These are phyloP conservation scores for Populus hybrid DNA, from an alignment of 441 rosid species.

Conservation along the genomic window DNA sequence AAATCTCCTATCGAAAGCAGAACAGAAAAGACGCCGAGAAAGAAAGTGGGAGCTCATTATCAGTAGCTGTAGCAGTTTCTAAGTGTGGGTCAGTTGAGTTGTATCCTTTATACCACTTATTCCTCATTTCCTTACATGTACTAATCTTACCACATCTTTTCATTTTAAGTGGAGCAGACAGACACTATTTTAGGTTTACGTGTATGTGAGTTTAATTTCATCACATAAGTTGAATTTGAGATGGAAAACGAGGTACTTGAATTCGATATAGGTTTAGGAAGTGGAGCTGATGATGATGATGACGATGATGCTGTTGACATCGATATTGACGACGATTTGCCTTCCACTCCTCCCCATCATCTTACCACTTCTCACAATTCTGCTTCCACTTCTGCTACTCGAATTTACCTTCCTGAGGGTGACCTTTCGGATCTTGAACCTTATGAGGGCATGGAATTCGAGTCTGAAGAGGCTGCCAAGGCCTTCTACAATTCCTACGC, in stretches of 20 bases:
- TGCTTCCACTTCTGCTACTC: conserved; percentile 13
- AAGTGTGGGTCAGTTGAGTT: neutral
- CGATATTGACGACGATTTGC: conserved; percentile 72
- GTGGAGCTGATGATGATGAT: conserved; percentile 31
- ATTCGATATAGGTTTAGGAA: conserved; percentile 77
- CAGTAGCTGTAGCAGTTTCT: neutral
- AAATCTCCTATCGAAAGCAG: too few species aligned
- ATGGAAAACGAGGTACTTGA: conserved; percentile 87
- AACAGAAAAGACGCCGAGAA: neutral
- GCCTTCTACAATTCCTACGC: conserved; percentile 90
- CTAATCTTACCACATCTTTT: neutral
- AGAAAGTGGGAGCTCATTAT: neutral
- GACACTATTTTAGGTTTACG: neutral
- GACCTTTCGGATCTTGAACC: conserved; percentile 85
- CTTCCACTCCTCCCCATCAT: conserved; percentile 36
- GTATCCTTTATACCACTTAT: neutral
- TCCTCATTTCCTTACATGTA: neutral
- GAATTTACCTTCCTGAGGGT: conserved; percentile 58
- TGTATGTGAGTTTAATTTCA: neutral
- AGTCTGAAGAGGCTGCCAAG: conserved; percentile 93
- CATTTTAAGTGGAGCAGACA: neutral
- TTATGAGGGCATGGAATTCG: conserved; percentile 86
- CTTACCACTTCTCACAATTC: conserved; percentile 4
- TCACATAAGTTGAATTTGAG: neutral
- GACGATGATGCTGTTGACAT: conserved; percentile 51